Base-by-base conservation (phyloP, 768 basidiomycete species). In the Phanerochaete sordida region DNA sequence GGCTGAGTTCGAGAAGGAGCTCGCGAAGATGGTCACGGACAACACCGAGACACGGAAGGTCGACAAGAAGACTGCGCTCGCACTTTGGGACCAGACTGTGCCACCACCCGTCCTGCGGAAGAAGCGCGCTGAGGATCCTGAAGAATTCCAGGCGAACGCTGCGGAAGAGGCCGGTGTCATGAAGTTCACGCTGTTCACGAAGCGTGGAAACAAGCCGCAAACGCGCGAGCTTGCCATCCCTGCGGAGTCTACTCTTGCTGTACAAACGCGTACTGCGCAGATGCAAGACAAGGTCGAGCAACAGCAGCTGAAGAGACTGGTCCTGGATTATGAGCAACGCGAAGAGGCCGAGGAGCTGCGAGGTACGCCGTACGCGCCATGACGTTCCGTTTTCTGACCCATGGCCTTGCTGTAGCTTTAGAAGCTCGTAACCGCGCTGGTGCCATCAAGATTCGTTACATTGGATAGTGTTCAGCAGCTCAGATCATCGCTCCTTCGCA, bases 271-370 rank as follows among this genome's bases (percentile, higher is more conserved):
- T 30, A 85, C 90, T 1, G 93, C 97, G 45, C 97, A 98, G 69
- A 77, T 92, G 62, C 94, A 95, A 70, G 94, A 95, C 74, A 92
- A 89, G 74, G 93, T 92, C 7, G 97, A 99, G 70, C 96, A 98
- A 66, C 94, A 98, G 72, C 93, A 98, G 62, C 77, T 99, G 65
- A 99, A 99, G 77, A 85, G 88, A n/a, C 81, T 98, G 21, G 97
- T 97, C 3, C 81, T 96, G 55, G 84, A 93, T 70, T 95, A 93
- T 63, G 93, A 93, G 69, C 92, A 93, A 66, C 88, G 88, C 33
- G 93, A 93, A 72, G 92, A 93, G 74, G 88, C 83, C 2, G 90
- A 92, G 70, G 90, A 91, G 68, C 67, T 90, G 65, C 90, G 85
- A 83, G 89, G 90, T 88, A 31, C 27, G 66, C 48, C 15, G 23